Evolutionary conservation across 768 basidiomycete genomes (phyloP), one percentile per base, ranked within the genome.

Genomic region (Leccinum boreale): DNA sequence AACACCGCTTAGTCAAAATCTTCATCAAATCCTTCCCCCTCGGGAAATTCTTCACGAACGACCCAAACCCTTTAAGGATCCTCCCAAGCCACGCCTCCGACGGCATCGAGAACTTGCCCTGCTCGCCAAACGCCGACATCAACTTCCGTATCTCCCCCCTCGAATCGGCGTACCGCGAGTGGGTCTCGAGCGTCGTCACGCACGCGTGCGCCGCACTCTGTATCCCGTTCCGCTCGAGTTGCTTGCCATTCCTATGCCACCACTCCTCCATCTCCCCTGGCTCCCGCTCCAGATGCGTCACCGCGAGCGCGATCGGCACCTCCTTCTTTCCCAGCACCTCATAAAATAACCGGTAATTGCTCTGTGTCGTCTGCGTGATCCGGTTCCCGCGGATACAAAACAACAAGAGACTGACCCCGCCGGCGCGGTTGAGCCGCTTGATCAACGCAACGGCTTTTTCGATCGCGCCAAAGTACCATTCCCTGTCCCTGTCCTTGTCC

Each of bases 341-440:
- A 54, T 67, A 67, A 21, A 67, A 67, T 44, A 68, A 46, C 2
- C 64, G 31, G 11, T 68, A 68, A 45, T 67, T 67, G 61, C 66
- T 66, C 49, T 68, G 66, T 1, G 62, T 57, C 3, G 65, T 67
- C 29, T 62, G 62, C 6, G 66, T 67, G 28, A 78, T 67, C 58
- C 76, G 64, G 15, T 75, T 73, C 1, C 71, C 75, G 12, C 75
- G 73, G 46, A 79, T 74, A 39, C 73, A 73, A 58, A 72, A 79
- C 15, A 79, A 49, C 3, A 80, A 74, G 4, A 80, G 70, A 61
- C 65, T 74, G 53, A 79, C 66, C 0, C 79, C 79, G 0, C 67
- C 73, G 19, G 62, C 52, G 24, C 48, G 57, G 17, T 64, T 65
- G 33, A 79, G 61, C 12, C 60, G 59, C 28, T 65, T 64, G 49